Evolutionary conservation across 2,329 filamentous ascomycete species (phyloP), one percentile per base, ranked within the genome.

Genomic region (Nothophoma quercina): DNA sequence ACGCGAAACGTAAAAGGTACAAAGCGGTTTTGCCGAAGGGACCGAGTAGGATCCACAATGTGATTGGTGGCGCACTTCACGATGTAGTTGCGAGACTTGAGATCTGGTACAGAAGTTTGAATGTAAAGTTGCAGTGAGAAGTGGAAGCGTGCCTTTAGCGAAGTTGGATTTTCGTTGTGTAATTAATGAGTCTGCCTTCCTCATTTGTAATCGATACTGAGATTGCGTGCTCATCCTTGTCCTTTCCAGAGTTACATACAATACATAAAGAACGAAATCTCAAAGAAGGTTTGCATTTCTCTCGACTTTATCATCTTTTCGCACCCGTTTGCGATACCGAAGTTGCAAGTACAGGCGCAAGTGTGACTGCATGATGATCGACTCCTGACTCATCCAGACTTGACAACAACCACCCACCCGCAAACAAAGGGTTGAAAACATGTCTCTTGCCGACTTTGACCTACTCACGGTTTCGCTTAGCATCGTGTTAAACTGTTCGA

Each of bases 151-250:
- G 32, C 3, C n/a, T 39, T 26, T 39, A 39, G 35, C 35, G 28
- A 23, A 40, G 25, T 33, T 32, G 16, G 35, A 6, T 29, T 25
- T 21, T 9, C 29, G 26, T 21, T n/a, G 38, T 7, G 12, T n/a
- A 18, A 9, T 7, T 15, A 26, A 10, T n/a, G 12, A 6, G 26
- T 12, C 10, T 12, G 26, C 42, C 43, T 42, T 22, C 36, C 39
- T 28, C 22, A 53, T 53, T 53, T 53, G 50, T 53, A 53, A 53
- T 53, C 50, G 33, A 43, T 22, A 12, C 22, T 38, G 7, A 8
- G 12, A 41, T 53, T 43, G 38, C 50, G 50, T 48, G 50, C 33
- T 48, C 1, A 48, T 43, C 50, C 50, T 35, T 48, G 50, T 25
- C 18, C n/a, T 18, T 2, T 12, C 29, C n/a, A n/a, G n/a, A n/a